These are phyloP conservation scores for Dissophora globulifera DNA, from an alignment of 192 early-diverging fungal genomes.

Conservation along the genomic window DNA sequence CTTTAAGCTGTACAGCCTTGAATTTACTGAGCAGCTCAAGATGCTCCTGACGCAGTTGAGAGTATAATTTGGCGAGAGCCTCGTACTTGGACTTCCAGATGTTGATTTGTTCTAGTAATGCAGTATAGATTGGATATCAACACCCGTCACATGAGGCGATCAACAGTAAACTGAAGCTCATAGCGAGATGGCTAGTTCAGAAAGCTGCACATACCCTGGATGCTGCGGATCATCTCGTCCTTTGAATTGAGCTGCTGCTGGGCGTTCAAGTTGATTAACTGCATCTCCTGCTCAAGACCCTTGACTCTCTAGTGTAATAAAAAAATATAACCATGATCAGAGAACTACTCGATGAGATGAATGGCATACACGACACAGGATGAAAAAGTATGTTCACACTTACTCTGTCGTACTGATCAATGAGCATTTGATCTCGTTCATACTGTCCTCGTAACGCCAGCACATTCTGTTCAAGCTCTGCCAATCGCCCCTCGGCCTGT, in stretches of 20 bases:
- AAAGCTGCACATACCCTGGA: no score
- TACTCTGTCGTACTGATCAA: slow-evolving; percentile 90
- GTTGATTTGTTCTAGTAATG: slow-evolving; percentile 83
- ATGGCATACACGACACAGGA: no score
- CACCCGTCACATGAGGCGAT: no score
- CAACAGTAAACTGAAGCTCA: no score
- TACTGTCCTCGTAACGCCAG: slow-evolving; percentile 79
- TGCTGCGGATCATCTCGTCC: slow-evolving; percentile 83
- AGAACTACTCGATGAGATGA: no score
- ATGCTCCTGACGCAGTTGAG: slow-evolving; percentile 95
- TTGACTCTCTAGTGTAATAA: slow-evolving; percentile 78
- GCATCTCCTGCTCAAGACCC: slow-evolving; percentile 86
- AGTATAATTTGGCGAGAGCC: slow-evolving; percentile 95
- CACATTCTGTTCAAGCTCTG: slow-evolving; percentile 85
- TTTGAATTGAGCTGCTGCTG: slow-evolving; percentile 82
- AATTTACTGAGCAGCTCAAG: slow-evolving; percentile 91
- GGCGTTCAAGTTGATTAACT: slow-evolving; percentile 72
- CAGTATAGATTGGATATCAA: no score
- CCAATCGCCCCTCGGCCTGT: slow-evolving; percentile 80
- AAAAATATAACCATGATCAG: no score
- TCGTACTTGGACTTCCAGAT: slow-evolving; percentile 99
- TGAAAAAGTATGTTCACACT: neutral
- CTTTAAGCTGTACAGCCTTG: slow-evolving; percentile 85
- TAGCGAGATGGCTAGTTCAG: no score
- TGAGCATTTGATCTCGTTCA: slow-evolving; percentile 82